Percentiles rank a stretch among this genome's conserved stretches.
Conservation (phyloP, 441 rosid genomes). For the Brassica hybrid region DNA sequence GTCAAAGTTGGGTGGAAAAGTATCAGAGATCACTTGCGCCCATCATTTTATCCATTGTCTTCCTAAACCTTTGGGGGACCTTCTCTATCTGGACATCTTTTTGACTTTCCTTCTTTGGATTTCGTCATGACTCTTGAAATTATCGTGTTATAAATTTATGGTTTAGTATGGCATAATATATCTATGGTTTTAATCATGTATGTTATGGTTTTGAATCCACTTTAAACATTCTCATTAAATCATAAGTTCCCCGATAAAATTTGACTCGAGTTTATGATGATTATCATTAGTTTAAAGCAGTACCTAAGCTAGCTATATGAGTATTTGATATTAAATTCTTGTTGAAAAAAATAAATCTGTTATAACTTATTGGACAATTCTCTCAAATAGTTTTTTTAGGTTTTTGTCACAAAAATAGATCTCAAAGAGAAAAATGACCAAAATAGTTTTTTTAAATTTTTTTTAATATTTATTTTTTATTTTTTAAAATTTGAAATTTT, state of each 20-base stretch:
- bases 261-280: neutral
- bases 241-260: neutral
- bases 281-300: neutral
- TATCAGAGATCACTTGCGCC: constrained; percentile 36
- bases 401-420: no score
- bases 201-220: neutral
- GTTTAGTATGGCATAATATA: neutral
- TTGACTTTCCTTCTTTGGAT: constrained; percentile 38
- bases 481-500: no score
- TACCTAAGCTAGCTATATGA: neutral
- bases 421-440: no score
- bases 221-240: neutral
- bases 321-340: neutral
- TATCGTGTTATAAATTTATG: neutral
- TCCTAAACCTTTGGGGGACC: constrained; percentile 41
- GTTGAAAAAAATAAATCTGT: neutral
- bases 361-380: no score
- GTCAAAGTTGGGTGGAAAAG: neutral
- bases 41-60: constrained; percentile 31
- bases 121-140: constrained; percentile 1
- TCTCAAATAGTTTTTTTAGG: no score
- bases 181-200: neutral
- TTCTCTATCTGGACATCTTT: constrained; percentile 23
- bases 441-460: no score
- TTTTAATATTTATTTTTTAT: no score